Percentiles rank a stretch among this genome's conserved stretches.
These are phyloP conservation scores for Leucosporidium creatinivorum DNA, from an alignment of 768 basidiomycete species.

Conservation along the genomic window DNA sequence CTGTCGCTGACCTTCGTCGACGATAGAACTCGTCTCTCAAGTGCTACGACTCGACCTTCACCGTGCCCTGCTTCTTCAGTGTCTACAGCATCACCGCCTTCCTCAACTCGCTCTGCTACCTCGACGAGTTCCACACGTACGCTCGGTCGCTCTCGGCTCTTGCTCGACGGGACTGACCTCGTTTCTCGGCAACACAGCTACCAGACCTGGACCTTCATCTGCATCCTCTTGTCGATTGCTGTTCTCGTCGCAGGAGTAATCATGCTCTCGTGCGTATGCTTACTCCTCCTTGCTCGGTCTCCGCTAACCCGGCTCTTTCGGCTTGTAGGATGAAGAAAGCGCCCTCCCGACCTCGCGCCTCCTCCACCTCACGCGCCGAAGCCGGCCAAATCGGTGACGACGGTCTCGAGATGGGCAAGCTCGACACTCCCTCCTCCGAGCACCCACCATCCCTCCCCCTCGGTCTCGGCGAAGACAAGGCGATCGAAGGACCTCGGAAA, in stretches of 20 bases:
- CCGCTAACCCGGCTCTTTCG: constrained; percentile 64
- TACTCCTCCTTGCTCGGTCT: no score
- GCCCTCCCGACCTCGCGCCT: constrained; percentile 40
- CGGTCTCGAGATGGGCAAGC: constrained; percentile 35
- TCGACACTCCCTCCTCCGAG: constrained; percentile 1
- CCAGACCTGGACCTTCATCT: constrained; percentile 51
- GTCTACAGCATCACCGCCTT: constrained; percentile 44
- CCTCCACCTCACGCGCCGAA: constrained; percentile 35
- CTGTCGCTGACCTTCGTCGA: no score
- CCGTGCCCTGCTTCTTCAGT: constrained; percentile 89
- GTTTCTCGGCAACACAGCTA: constrained; percentile 7
- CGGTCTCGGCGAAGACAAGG: no score
- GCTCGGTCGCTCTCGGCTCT: background rate
- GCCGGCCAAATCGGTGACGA: constrained; percentile 41
- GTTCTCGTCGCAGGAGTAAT: constrained; percentile 85
- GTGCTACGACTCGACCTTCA: constrained; percentile 47
- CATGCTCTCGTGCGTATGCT: constrained; percentile 61
- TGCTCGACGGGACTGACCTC: background rate
- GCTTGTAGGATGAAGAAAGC: constrained; percentile 37
- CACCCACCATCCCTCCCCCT: background rate
- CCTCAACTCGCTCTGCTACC: constrained; percentile 64
- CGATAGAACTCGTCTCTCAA: constrained; percentile 14
- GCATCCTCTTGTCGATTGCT: constrained; percentile 77
- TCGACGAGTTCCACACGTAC: constrained; percentile 77
- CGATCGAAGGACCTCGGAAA: background rate